phyloP scores from a whole-genome alignment of 75 land plant genomes.

The Selaginella moellendorffii region DNA sequence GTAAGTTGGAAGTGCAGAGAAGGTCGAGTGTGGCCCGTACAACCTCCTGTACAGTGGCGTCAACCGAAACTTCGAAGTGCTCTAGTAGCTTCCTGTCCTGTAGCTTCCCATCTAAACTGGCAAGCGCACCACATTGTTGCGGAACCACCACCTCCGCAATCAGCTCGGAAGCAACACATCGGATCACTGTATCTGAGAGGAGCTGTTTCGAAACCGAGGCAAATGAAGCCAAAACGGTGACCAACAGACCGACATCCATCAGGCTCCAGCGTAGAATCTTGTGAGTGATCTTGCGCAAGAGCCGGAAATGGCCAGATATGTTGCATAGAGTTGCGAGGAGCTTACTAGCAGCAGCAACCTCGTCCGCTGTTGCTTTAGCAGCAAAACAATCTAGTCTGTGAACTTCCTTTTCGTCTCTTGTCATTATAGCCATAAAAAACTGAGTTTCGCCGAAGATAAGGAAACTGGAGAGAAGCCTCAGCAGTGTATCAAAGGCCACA shows the following conservation, averaged over 20 bases:
- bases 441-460: not conserved
- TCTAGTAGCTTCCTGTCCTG: not conserved
- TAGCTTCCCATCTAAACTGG: no score
- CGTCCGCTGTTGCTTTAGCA: not conserved
- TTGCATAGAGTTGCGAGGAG: slow-evolving; percentile 14
- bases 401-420: no score
- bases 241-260: slow-evolving; percentile 7
- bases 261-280: slow-evolving; percentile 11
- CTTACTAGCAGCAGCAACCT: slow-evolving; percentile 11
- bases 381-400: not conserved
- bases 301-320: slow-evolving; percentile 3
- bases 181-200: slow-evolving; percentile 1
- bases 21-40: not conserved
- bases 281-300: slow-evolving; percentile 3
- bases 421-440: no score
- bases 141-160: not conserved
- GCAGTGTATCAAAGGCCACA: not conserved
- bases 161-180: not conserved
- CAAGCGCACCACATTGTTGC: no score
- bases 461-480: not conserved
- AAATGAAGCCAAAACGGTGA: slow-evolving; percentile 13
- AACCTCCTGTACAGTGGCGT: not conserved
- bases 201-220: slow-evolving; percentile 11
- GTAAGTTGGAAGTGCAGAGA: not conserved
- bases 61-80: not conserved